Evolutionary conservation across 2,329 filamentous ascomycete species (phyloP), one percentile per base, ranked within the genome.

Genomic region (Calonectria crousiana): DNA sequence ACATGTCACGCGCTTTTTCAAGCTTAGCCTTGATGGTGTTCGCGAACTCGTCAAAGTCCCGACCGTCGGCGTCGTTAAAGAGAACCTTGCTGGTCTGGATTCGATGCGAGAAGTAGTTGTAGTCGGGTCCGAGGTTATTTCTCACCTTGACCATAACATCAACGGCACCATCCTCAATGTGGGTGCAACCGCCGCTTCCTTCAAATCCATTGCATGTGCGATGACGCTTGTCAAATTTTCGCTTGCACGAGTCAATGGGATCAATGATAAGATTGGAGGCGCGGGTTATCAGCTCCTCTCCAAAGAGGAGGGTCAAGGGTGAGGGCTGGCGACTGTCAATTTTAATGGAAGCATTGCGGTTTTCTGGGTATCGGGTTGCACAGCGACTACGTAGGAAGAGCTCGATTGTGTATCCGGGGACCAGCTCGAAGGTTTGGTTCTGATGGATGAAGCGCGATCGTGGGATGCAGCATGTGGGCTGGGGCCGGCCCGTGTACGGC

Each of bases 51-150:
- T 84, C 78, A 75, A 88, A 89, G 72, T 89, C 87, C 11, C 81
- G 81, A 3, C 82, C 84, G 11, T 87, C 82, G 6, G 83, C 80
- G 26, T 88, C 82, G 51, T 83, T 84, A 76, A 90, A 89, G n/a
- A 90, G 81, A 23, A 84, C 82, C 23, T 88, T 83, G 51, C 84
- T 87, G 78, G 85, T 87, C 65, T 82, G 83, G 41, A 89, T 83
- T 34, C 82, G 84, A 38, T 86, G 86, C 44, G 84, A 82, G 51
- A 90, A 80, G 71, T 88, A 86, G 30, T 84, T 83, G 74, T 87
- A 89, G 52, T 84, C 80, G 5, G 88, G 88, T 0, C 89, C 89
- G 18, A 90, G 83, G 74, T 88, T 88, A 80, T 91, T 91, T 34
- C 82, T 80, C 44, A 90, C 81, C 38, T 85, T 84, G 66, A 90